Evolutionary conservation across 108 stramenopile species (phyloP), one percentile per base, ranked within the genome.

Genomic region (Skeletonema potamos): DNA sequence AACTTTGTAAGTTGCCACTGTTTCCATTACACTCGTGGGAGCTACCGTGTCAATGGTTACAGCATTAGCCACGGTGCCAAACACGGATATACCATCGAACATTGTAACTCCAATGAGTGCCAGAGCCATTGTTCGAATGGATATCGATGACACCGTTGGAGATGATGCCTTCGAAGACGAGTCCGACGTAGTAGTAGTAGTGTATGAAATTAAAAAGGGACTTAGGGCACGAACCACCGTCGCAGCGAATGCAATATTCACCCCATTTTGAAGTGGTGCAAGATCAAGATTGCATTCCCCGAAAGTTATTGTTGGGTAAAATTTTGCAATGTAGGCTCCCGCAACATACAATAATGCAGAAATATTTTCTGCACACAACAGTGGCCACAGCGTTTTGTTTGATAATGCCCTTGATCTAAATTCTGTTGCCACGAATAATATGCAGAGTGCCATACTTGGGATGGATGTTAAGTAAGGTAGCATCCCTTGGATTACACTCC

Each of bases 211-310:
- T 9, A 75, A 61, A 37, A 75, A 68, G 28, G 74, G 74, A n/a
- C 30, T 44, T n/a, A 75, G 24, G 12, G 85, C 83, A 32, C 85
- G 64, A 24, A 77, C 72, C 1, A 86, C 85, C 2, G 82, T 68
- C 5, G 84, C 77, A n/a, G 83, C 83, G 41, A 86, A 32, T 15
- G 83, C 69, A 66, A 82, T 67, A 33, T 86, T 86, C 39, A 84
- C 81, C 57, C 83, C 83, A 66, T 86, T 86, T 33, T 79, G 81
- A 24, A 83, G 72, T 33, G 83, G 85, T 81, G 83, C 84, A 0
- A 77, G 54, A 62, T 75, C 66, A 15, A 75, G 32, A 29, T 24
- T 55, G 12, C 22, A 30, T 18, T 12, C 62, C 30, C 20, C 29
- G 18, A 77, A 13, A 8, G 62, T 27, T 11, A 72, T 39, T 22